These are phyloP conservation scores for Phtheirospermum japonicum DNA, from an alignment of 257 asterid genomes.

Conservation along the genomic window DNA sequence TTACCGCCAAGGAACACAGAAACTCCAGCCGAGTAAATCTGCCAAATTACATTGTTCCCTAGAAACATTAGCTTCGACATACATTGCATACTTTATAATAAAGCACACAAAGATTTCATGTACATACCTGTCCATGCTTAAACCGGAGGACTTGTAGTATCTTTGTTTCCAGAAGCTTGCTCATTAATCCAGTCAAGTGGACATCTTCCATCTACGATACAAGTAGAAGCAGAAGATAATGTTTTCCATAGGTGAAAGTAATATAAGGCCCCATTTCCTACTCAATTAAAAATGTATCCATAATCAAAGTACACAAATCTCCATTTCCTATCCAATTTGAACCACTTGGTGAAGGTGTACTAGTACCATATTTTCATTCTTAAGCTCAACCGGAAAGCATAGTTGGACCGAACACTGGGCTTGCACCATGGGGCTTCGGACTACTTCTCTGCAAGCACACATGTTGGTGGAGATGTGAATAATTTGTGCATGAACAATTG, in stretches of 20 bases:
- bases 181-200: conserved; percentile 79
- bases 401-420: conserved; percentile 96
- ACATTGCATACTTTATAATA: conserved; percentile 4
- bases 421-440: conserved; percentile 92
- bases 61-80: conserved; percentile 24
- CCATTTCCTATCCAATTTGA: conserved; percentile 19
- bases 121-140: conserved; percentile 78
- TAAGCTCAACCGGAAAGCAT: conserved; percentile 88
- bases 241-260: neutral
- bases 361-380: conserved; percentile 71
- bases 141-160: conserved; percentile 90
- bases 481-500: conserved; percentile 3
- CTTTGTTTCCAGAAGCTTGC: conserved; percentile 96
- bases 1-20: conserved; percentile 95
- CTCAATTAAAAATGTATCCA: conserved; percentile 8
- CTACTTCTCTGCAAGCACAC: conserved; percentile 72
- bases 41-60: conserved; percentile 26
- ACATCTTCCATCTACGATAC: conserved; percentile 72
- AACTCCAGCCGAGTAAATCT: conserved; percentile 97
- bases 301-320: neutral
- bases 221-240: conserved; percentile 26
- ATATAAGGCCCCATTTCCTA: neutral
- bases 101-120: conserved; percentile 20
- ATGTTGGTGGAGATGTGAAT: conserved; percentile 25
- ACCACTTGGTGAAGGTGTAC: conserved; percentile 14